Evolutionary conservation across 108 stramenopile genomes (phyloP).

Genomic region (Nannochloropsis salina): DNA sequence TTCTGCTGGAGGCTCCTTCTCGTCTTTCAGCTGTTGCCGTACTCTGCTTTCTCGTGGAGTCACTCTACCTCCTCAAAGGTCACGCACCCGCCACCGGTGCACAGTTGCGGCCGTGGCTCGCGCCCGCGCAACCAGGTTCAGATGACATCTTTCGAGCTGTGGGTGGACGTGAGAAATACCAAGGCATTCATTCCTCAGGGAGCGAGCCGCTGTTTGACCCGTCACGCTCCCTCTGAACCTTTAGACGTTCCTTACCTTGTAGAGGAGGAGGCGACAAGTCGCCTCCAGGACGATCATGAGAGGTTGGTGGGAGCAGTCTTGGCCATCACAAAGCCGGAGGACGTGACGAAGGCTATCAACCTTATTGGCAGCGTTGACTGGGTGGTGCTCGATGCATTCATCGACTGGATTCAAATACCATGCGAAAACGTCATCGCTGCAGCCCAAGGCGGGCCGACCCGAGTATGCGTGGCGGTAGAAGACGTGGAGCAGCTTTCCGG

Average conservation of each 20-base stretch:
- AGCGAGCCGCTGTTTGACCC: no score
- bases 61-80: no score
- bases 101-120: no score
- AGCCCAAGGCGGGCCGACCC: conserved; percentile 37
- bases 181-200: no score
- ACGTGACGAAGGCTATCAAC: conserved; percentile 24
- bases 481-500: conserved; percentile 24
- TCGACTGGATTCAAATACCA: conserved; percentile 47
- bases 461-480: conserved; percentile 26
- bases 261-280: not conserved
- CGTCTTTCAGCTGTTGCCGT: no score
- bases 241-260: no score
- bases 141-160: not conserved
- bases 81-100: no score
- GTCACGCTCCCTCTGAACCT: no score
- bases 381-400: conserved; percentile 31
- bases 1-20: no score
- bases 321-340: conserved; percentile 20
- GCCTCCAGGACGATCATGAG: conserved; percentile 25
- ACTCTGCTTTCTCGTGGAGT: no score
- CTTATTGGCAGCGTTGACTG: conserved; percentile 41
- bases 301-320: conserved; percentile 24
- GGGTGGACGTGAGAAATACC: not conserved
- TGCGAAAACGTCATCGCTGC: conserved; percentile 40
- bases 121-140: not conserved